Base-by-base conservation (phyloP, 1,139 yeast genomes). In the Candida dubliniensis region DNA sequence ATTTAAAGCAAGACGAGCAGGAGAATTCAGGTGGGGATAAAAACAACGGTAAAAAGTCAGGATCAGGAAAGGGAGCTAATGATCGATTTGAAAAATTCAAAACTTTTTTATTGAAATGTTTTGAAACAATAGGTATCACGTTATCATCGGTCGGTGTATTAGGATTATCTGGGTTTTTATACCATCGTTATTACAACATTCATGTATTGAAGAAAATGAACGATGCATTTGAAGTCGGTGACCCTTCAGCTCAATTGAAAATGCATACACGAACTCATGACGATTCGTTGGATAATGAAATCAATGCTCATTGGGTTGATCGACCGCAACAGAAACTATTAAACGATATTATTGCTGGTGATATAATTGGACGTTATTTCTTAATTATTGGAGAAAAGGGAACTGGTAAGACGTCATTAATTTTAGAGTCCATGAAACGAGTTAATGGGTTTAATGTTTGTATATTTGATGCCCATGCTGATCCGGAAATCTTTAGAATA, bases 361-460 rank as follows among this genome's bases (percentile, higher is more conserved):
- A 75, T 13, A 66, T 79, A 2, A 66, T 66, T 11, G 95, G 96
- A 0, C 63, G 93, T 25, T 87, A 87, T 60, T 85, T 81, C 57
- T 65, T 87, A 43, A 61, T 87, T 13, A 79, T 87, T 44, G 96
- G 96, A 23, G 96, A 87, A 60, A 87, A 87, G 59, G 96, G 96
- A 1, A 87, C 95, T 0, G 96, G 96, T 3, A 87, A 87, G 57
- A 84, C 91, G 0, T 83, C 93, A 1, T 71, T 87, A 63, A 69
- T 86, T 26, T 62, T 83, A 53, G 90, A 85, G 54, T 79, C 91
- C 3, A 81, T 87, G 74, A 77, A 81, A 49, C 77, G 81, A 51
- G 79, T 81, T 1, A 68, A 76, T 37, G 90, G 93, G 1, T 65
- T 66, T 46, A 81, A 84, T 55, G 88, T 89, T 41, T 79, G 89